Conservation (phyloP, 2,329 filamentous ascomycete species). For the Aspergillus sclerotialis region DNA sequence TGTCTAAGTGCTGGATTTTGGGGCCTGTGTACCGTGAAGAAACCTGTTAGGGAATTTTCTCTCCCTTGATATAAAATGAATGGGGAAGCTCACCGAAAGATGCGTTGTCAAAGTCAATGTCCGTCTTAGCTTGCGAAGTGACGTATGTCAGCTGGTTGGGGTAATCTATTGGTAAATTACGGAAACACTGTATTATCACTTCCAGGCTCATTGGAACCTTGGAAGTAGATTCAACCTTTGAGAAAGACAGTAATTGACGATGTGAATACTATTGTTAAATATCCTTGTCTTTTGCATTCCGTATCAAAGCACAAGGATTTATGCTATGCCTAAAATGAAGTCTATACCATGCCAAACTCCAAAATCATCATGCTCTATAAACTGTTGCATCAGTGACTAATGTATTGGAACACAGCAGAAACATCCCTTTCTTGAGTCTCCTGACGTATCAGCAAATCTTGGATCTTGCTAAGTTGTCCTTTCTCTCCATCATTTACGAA, state of each 20-base stretch:
- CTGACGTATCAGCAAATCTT: slow-evolving; percentile 84
- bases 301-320: not conserved
- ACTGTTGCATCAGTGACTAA: slow-evolving; percentile 61
- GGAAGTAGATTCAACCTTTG: too few relatives aligned
- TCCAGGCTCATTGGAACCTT: too few relatives aligned
- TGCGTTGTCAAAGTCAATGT: slow-evolving; percentile 15
- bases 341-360: too few relatives aligned
- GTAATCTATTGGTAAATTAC: slow-evolving; percentile 1
- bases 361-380: not conserved
- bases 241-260: too few relatives aligned
- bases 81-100: slow-evolving; percentile 7
- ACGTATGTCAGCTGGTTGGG: slow-evolving; percentile 12
- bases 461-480: slow-evolving; percentile 68
- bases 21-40: not conserved
- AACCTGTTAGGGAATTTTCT: not conserved
- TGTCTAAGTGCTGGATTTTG: not conserved
- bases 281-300: too few relatives aligned
- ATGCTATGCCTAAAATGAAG: not conserved
- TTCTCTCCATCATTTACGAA: slow-evolving; percentile 69
- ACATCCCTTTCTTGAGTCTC: slow-evolving; percentile 73
- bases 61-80: not conserved
- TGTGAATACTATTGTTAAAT: too few relatives aligned
- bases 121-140: slow-evolving; percentile 11
- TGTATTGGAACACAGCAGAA: slow-evolving; percentile 96
- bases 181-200: not conserved